Base-by-base conservation (phyloP, 2,329 filamentous ascomycete species). In the Phialophora tarda region DNA sequence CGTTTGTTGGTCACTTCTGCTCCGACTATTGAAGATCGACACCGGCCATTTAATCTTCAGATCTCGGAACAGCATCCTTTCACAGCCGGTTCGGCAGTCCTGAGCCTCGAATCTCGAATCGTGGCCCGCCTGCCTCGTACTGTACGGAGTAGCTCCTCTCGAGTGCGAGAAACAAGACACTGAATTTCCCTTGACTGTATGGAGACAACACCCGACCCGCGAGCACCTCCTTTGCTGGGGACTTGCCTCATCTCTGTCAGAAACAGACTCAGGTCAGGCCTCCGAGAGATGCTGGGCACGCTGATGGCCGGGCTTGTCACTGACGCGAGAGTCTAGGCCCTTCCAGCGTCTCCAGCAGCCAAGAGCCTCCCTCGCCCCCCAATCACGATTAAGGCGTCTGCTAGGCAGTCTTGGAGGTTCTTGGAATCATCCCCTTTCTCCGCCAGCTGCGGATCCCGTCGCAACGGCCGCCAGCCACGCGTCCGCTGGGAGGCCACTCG, bases 341-440 rank as follows among this genome's bases (percentile, higher is more conserved):
- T 61, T 54, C 59, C 24, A 21, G 48, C 47, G 17, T 54, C 21
- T 61, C 28, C 32, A 28, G 50, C 30, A 24, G 48, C 28, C 21
- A n/a, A 34, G 59, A 34, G 47, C 32, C 14, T 44, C 38, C 14
- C 17, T n/a, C 3, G 32, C 38, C 38, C 38, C 38, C 59, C 59
- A 61, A 53, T 61, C 59, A 41, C 26, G 47, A 21, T 23, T 54
- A 11, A 32, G 47, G 28, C 59, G 21, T 38, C 50, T 11, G 24
- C 28, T 34, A 55, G n/a, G 53, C 10, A 21, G 24, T 61, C 59
- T 61, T 61, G 59, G 59, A 44, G 8, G 24, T 38, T 61, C 59
- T 61, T 61, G 59, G 59, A 28, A 38, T 6, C 34, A 30, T 61
- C 48, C 59, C 50, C 47, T 61, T 61, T 61, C 53, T 55, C 48